Base-by-base conservation (phyloP, 2,329 filamentous ascomycete species). In the Passalora sequoiae region DNA sequence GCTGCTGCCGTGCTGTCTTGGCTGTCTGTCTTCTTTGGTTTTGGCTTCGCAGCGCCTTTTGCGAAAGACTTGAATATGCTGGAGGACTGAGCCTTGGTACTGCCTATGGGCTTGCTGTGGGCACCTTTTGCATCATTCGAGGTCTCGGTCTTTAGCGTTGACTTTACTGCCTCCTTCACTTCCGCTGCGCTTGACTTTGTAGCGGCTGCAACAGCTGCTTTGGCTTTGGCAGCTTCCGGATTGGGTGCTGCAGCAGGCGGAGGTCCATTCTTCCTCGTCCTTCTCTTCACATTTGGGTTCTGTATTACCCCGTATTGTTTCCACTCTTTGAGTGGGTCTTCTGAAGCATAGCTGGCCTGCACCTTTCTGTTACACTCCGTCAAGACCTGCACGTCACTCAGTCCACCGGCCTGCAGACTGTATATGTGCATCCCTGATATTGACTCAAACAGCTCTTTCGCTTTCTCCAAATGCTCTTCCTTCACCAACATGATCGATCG, bases 341-440 rank as follows among this genome's bases (percentile, higher is more conserved):
- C 78, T 9, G 72, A 66, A 7, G 68, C 66, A 39, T 76, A 71
- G 3, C 81, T 69, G 6, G 72, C 71, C 13, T 75, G 67, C 7
- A 86, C 70, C 47, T 86, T 77, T 19, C 79, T 75, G 30, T 80
- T 79, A 28, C 81, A 77, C 42, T 92, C 83, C 3, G 82, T 79
- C 28, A 96, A 70, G 1, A 83, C 64, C 55, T 86, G 79, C 13
- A 92, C 66, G 59, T 72, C 65, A 64, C 82, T 83, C 12, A 89
- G 70, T 1, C 81, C 76, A 27, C 80, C 76, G 1, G 85, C 76
- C 30, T 86, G 81, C 13, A 97, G 61, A 58, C 89, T 95, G 69
- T 97, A 97, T 31, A 97, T 70, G 57, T 96, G 88, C 47, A 95
- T 82, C 0, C 86, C 85, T 0, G 74, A 75, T 41, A 95, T 79